Percentiles rank a stretch among this genome's conserved stretches.
phyloP scores from a whole-genome alignment of 2,329 filamentous ascomycete genomes.

The Alternaria panax region DNA sequence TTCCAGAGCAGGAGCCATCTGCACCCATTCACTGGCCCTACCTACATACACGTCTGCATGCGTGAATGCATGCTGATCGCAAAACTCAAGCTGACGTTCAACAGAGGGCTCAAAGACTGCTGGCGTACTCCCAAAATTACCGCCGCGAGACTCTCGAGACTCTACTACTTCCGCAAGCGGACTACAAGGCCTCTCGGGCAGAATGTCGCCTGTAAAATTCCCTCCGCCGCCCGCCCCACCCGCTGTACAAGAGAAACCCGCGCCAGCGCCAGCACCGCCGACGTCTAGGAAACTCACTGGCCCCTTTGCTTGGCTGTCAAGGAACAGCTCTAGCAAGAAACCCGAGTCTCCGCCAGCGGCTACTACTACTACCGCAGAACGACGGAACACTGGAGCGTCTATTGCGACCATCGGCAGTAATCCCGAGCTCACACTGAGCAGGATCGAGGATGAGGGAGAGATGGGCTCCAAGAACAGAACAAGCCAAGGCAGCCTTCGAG shows the following conservation, averaged over 20 bases:
- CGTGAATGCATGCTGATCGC: neutral
- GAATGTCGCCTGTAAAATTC: conserved; percentile 69
- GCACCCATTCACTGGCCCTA: neutral
- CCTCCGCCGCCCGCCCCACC: conserved; percentile 48
- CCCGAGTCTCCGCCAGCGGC: conserved; percentile 65
- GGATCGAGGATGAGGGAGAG: conserved; percentile 69
- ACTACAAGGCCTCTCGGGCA: conserved; percentile 74
- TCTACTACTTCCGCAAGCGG: conserved; percentile 36
- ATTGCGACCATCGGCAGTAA: conserved; percentile 81
- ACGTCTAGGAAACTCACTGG: conserved; percentile 77
- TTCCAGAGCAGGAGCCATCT: neutral
- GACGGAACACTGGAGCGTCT: conserved; percentile 81
- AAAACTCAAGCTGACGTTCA: conserved; percentile 24
- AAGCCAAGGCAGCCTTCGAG: conserved; percentile 54
- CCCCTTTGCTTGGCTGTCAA: conserved; percentile 48
- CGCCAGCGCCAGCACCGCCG: conserved; percentile 38
- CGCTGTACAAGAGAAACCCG: conserved; percentile 37
- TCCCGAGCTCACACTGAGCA: conserved; percentile 78
- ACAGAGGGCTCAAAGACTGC: conserved; percentile 39
- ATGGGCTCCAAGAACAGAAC: conserved; percentile 38
- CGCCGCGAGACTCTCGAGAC: conserved; percentile 58
- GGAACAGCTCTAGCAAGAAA: conserved; percentile 63
- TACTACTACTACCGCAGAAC: conserved; percentile 56
- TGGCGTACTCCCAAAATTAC: conserved; percentile 58
- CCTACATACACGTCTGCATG: neutral